Evolutionary conservation across 202 grass and related monocot genomes (phyloP).

Genomic region (Cymbopogon flexuosus): DNA sequence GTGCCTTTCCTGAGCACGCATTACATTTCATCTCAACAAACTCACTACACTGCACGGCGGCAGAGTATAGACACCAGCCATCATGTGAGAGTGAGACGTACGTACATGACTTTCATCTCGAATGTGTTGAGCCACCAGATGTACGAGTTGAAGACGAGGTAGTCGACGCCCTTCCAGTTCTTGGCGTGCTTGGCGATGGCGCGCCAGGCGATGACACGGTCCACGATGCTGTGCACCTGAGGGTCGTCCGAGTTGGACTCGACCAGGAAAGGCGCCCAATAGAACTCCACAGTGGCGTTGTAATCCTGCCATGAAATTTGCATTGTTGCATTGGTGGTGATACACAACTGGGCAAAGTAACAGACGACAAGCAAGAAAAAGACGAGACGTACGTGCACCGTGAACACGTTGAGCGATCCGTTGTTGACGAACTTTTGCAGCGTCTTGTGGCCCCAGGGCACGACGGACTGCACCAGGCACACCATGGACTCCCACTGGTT

Average conservation of each 20-base stretch:
- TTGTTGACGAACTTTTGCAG: constrained; percentile 74
- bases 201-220: constrained; percentile 45
- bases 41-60: no score
- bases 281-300: constrained; percentile 75
- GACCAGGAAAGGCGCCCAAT: constrained; percentile 69
- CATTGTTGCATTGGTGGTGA: not conserved
- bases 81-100: no score
- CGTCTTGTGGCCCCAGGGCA: constrained; percentile 47
- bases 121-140: constrained; percentile 75
- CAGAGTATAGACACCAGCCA: no score
- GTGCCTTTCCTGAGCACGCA: not conserved
- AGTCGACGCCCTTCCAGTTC: constrained; percentile 50
- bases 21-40: not conserved
- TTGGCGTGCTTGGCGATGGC: constrained; percentile 56
- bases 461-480: constrained; percentile 67
- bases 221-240: constrained; percentile 39
- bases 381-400: constrained; percentile 34
- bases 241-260: constrained; percentile 58
- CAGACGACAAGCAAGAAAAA: no score
- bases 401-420: constrained; percentile 74
- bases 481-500: constrained; percentile 99
- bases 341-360: not conserved
- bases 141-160: constrained; percentile 68
- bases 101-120: constrained; percentile 58
- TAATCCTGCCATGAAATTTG: constrained; percentile 43